These are phyloP conservation scores for Alnus glutinosa DNA, from an alignment of 306 rosid species.

Conservation along the genomic window DNA sequence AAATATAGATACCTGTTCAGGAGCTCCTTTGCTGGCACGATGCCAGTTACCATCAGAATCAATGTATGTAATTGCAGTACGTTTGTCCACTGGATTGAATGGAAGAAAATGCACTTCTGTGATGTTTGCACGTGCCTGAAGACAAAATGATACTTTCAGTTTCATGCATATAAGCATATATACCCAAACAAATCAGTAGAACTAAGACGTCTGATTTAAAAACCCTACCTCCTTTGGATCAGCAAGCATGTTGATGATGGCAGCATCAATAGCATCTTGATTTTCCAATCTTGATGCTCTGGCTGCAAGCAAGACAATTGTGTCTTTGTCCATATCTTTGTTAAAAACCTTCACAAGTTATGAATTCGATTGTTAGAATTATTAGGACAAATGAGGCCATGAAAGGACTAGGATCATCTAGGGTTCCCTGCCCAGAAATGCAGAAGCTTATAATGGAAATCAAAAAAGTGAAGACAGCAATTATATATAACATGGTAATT, in stretches of 20 bases:
- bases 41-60: slow-evolving; percentile 67
- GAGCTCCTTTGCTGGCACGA: slow-evolving; percentile 90
- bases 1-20: slow-evolving; percentile 67
- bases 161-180: slow-evolving; percentile 20
- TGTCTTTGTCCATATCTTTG: slow-evolving; percentile 68
- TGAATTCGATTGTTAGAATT: slow-evolving; percentile 6
- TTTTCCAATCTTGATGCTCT: slow-evolving; percentile 84
- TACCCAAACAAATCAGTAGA: slow-evolving; percentile 17
- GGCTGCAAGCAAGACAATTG: slow-evolving; percentile 71
- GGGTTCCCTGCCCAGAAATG: not conserved
- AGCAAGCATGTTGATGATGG: slow-evolving; percentile 75
- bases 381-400: slow-evolving; percentile 4
- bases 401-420: slow-evolving; percentile 16
- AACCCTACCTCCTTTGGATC: slow-evolving; percentile 81
- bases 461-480: slow-evolving; percentile 9
- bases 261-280: slow-evolving; percentile 86
- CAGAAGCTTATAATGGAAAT: slow-evolving; percentile 15
- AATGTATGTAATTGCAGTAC: slow-evolving; percentile 79
- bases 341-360: slow-evolving; percentile 58
- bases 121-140: slow-evolving; percentile 75
- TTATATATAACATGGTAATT: not conserved
- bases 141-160: slow-evolving; percentile 3
- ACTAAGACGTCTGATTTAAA: slow-evolving; percentile 2
- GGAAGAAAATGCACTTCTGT: slow-evolving; percentile 87
- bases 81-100: slow-evolving; percentile 88